Evolutionary conservation across 805 yeast genomes (phyloP).

Genomic region (Cyberlindnera euphorbiae): DNA sequence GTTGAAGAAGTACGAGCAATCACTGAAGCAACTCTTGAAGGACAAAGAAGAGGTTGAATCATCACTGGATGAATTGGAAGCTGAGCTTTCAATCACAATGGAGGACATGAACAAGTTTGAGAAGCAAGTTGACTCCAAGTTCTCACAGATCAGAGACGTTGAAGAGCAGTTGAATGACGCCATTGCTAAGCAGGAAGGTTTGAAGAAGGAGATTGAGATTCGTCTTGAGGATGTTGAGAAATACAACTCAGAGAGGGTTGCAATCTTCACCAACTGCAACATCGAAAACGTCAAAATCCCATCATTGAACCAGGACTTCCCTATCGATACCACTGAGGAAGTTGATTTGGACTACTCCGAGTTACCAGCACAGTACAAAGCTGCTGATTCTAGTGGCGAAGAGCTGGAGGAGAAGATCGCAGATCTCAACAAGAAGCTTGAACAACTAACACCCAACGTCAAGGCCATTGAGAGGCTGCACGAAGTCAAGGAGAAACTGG

Average conservation of each 20-base stretch:
- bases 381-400: constrained; percentile 15
- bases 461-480: constrained; percentile 73
- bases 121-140: constrained; percentile 26
- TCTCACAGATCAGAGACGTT: constrained; percentile 31
- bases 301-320: constrained; percentile 30
- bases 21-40: constrained; percentile 28
- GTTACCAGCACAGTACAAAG: constrained; percentile 39
- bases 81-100: constrained; percentile 36
- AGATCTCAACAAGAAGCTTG: constrained; percentile 30
- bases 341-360: constrained; percentile 54
- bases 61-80: constrained; percentile 34
- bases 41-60: constrained; percentile 30
- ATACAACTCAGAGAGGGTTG: constrained; percentile 49
- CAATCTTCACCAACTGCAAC: constrained; percentile 65
- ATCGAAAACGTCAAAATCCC: constrained; percentile 59
- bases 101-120: constrained; percentile 34
- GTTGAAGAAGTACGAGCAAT: constrained; percentile 31
- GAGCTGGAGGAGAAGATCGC: constrained; percentile 37
- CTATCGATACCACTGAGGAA: constrained; percentile 47
- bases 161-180: constrained; percentile 48
- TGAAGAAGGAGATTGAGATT: constrained; percentile 32
- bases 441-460: constrained; percentile 65
- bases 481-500: constrained; percentile 59
- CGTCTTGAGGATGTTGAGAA: constrained; percentile 52
- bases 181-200: constrained; percentile 23